Evolutionary conservation across 1,284 basidiomycete species (phyloP).

Genomic region (Termitomyces sp.): DNA sequence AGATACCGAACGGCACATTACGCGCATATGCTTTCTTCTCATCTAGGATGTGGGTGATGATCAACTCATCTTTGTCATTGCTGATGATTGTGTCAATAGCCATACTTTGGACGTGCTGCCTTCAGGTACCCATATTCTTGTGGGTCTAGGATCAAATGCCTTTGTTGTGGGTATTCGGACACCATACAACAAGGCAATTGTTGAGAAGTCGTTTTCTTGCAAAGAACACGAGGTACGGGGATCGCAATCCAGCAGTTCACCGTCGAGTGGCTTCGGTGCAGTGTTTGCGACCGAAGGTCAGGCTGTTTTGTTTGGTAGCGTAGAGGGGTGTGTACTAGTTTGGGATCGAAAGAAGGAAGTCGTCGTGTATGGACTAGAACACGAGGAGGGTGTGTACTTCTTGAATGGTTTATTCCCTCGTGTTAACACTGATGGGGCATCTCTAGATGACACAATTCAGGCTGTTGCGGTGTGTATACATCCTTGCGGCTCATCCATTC

Average conservation of each 20-base stretch:
- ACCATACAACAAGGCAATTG: slow-evolving; percentile 41
- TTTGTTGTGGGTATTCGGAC: slow-evolving; percentile 45
- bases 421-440: slow-evolving; percentile 11
- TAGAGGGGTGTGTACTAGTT: slow-evolving; percentile 48
- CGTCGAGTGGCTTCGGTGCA: slow-evolving; percentile 35
- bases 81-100: slow-evolving; percentile 31
- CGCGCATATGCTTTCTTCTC: slow-evolving; percentile 52
- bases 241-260: slow-evolving; percentile 11
- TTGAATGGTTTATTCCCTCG: slow-evolving; percentile 4
- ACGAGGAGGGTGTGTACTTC: slow-evolving; percentile 44
- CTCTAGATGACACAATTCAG: slow-evolving; percentile 45
- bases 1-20: slow-evolving; percentile 58
- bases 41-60: slow-evolving; percentile 46
- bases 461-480: slow-evolving; percentile 47
- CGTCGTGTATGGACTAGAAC: slow-evolving; percentile 52
- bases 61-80: slow-evolving; percentile 1
- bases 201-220: slow-evolving; percentile 48
- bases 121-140: slow-evolving; percentile 43
- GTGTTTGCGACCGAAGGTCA: slow-evolving; percentile 47
- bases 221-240: slow-evolving; percentile 30
- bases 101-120: slow-evolving; percentile 48
- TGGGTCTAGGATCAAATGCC: slow-evolving; percentile 43
- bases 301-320: slow-evolving; percentile 49
- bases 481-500: slow-evolving; percentile 8
- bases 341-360: slow-evolving; percentile 53